Conservation (phyloP, 768 basidiomycete genomes). For the Mycena galopus region DNA sequence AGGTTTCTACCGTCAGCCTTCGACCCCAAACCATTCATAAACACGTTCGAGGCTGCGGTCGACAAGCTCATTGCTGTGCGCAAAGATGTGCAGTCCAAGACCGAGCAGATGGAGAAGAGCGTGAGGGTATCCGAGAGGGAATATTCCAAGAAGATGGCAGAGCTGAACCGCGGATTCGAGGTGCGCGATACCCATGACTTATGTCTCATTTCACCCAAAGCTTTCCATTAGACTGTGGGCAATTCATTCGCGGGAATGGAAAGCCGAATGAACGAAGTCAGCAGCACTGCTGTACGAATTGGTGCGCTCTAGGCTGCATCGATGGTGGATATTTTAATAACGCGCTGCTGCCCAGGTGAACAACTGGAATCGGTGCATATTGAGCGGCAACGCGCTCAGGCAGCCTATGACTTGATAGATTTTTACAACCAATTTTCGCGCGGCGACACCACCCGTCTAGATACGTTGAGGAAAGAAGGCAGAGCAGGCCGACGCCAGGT, state of each 20-base stretch:
- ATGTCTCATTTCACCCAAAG: neutral
- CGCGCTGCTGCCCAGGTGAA: constrained; percentile 72
- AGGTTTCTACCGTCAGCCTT: constrained; percentile 73
- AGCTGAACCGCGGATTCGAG: constrained; percentile 94
- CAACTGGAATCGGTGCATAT: constrained; percentile 95
- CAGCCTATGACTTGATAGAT: constrained; percentile 92
- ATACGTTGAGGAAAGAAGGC: constrained; percentile 87
- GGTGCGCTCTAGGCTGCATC: constrained; percentile 60
- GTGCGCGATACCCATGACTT: constrained; percentile 57
- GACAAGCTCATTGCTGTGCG: constrained; percentile 89
- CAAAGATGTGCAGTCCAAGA: constrained; percentile 91
- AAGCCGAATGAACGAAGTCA: constrained; percentile 91
- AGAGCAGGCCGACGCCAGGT: constrained; percentile 90
- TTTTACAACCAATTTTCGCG: constrained; percentile 94
- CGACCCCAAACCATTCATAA: constrained; percentile 92
- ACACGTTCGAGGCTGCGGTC: constrained; percentile 91
- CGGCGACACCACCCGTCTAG: constrained; percentile 81
- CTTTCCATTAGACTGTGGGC: constrained; percentile 79
- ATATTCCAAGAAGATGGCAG: constrained; percentile 94
- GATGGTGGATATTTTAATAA: constrained; percentile 14
- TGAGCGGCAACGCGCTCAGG: constrained; percentile 92
- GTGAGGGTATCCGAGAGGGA: constrained; percentile 91
- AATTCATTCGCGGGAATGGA: constrained; percentile 93
- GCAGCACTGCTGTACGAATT: constrained; percentile 93
- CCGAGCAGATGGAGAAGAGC: constrained; percentile 92